These are phyloP conservation scores for Trypethelium eluteriae DNA, from an alignment of 495 filamentous ascomycete species.

Conservation along the genomic window DNA sequence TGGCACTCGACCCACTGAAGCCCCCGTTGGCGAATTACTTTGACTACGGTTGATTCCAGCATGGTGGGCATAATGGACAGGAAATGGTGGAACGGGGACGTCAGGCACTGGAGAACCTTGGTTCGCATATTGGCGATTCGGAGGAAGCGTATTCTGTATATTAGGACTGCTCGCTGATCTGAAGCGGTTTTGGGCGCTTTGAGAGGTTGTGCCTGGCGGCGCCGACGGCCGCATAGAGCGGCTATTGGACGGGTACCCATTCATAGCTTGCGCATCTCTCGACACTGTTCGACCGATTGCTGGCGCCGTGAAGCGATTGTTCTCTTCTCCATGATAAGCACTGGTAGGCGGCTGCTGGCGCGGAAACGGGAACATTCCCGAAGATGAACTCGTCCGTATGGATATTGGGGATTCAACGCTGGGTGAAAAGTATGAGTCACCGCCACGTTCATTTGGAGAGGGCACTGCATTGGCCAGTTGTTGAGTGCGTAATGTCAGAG, in stretches of 20 bases:
- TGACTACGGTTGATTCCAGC: constrained; percentile 59
- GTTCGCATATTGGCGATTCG: constrained; percentile 45
- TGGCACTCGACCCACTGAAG: background rate
- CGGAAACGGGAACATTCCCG: constrained; percentile 66
- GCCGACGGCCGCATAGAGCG: constrained; percentile 71
- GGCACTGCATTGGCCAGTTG: constrained; percentile 40
- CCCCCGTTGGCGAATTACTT: constrained; percentile 51
- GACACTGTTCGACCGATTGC: constrained; percentile 72
- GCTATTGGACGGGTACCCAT: constrained; percentile 53
- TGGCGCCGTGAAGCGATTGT: constrained; percentile 77
- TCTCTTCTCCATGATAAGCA: constrained; percentile 20
- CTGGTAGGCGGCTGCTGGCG: constrained; percentile 51
- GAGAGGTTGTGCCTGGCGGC: constrained; percentile 59
- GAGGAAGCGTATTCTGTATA: constrained; percentile 48
- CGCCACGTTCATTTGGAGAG: constrained; percentile 45
- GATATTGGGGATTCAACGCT: constrained; percentile 74
- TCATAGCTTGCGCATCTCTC: constrained; percentile 50
- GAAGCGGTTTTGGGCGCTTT: constrained; percentile 41
- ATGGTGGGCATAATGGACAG: constrained; percentile 53
- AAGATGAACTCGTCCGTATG: constrained; percentile 71
- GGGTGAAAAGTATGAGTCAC: constrained; percentile 86
- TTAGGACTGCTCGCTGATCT: constrained; percentile 66
- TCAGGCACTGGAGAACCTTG: constrained; percentile 60
- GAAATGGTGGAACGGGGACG: constrained; percentile 57
- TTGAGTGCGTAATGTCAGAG: constrained; percentile 69